phyloP scores from a whole-genome alignment of 306 rosid genomes.

The Betula pendula region DNA sequence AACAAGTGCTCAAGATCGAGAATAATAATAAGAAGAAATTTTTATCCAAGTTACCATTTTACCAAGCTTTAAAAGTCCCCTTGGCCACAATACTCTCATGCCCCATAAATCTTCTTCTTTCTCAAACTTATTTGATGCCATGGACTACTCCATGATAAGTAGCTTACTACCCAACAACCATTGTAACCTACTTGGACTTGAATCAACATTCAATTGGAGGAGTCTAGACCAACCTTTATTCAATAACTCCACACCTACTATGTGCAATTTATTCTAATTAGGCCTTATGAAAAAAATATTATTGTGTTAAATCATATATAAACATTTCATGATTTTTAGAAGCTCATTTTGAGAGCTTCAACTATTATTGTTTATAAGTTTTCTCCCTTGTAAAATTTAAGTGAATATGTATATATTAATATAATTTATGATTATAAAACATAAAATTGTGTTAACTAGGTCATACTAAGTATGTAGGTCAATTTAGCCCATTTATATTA shows the following conservation, averaged over 20 bases:
- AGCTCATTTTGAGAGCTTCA: no score
- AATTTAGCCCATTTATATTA: no score
- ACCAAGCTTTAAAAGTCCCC: conserved; percentile 13
- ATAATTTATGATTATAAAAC: no score
- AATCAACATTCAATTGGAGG: conserved; percentile 27
- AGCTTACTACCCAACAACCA: conserved; percentile 44
- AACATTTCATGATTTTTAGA: no score
- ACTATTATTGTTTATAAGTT: no score
- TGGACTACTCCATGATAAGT: conserved; percentile 56
- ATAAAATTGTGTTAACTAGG: no score
- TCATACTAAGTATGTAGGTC: no score
- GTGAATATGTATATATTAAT: no score
- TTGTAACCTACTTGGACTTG: conserved; percentile 33
- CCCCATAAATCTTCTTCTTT: conserved; percentile 60
- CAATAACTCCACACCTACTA: not conserved
- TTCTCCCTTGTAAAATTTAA: no score
- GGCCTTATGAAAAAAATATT: no score
- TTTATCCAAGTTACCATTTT: conserved; percentile 32
- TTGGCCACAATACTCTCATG: conserved; percentile 28
- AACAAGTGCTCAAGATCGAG: conserved; percentile 33
- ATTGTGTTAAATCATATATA: no score
- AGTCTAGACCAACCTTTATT: conserved; percentile 29
- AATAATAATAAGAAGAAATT: conserved; percentile 24
- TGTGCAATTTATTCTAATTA: no score
- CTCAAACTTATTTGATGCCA: conserved; percentile 53